phyloP scores from a whole-genome alignment of 2,329 filamentous ascomycete genomes.

The Dothistroma septosporum region DNA sequence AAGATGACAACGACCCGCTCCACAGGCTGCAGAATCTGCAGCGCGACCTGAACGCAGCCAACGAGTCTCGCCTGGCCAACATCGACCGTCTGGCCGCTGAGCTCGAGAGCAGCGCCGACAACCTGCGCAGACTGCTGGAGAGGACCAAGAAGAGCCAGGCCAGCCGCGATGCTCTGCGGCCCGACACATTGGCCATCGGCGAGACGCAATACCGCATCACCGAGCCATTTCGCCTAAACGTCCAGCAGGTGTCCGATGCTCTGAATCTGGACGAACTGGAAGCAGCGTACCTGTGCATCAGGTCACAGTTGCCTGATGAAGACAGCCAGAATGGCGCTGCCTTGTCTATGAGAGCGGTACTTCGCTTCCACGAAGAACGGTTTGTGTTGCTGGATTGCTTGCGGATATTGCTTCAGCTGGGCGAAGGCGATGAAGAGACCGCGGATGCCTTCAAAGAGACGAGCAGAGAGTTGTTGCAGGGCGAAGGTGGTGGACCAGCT shows the following conservation, averaged over 20 bases:
- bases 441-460: constrained; percentile 55
- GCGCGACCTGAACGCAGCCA: constrained; percentile 73
- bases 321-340: constrained; percentile 63
- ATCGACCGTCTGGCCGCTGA: constrained; percentile 63
- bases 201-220: constrained; percentile 77
- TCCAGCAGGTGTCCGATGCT: constrained; percentile 77
- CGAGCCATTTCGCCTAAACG: constrained; percentile 78
- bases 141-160: constrained; percentile 69
- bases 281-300: constrained; percentile 66
- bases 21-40: constrained; percentile 79
- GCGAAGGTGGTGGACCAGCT: constrained; percentile 44
- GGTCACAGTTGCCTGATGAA: constrained; percentile 68
- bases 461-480: constrained; percentile 54
- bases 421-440: constrained; percentile 55
- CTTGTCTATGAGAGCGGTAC: constrained; percentile 71
- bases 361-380: constrained; percentile 82
- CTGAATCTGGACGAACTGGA: constrained; percentile 86
- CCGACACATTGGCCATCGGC: constrained; percentile 63
- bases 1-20: constrained; percentile 66
- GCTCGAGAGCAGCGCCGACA: constrained; percentile 62
- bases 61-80: constrained; percentile 65
- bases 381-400: constrained; percentile 79
- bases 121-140: constrained; percentile 68
- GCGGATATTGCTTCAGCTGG: constrained; percentile 70
- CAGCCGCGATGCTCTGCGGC: constrained; percentile 66